A percentile compares a stretch with the other conserved stretches of the same genome.
These are phyloP conservation scores for Neltuma alba DNA, from an alignment of 306 rosid species.

Conservation along the genomic window DNA sequence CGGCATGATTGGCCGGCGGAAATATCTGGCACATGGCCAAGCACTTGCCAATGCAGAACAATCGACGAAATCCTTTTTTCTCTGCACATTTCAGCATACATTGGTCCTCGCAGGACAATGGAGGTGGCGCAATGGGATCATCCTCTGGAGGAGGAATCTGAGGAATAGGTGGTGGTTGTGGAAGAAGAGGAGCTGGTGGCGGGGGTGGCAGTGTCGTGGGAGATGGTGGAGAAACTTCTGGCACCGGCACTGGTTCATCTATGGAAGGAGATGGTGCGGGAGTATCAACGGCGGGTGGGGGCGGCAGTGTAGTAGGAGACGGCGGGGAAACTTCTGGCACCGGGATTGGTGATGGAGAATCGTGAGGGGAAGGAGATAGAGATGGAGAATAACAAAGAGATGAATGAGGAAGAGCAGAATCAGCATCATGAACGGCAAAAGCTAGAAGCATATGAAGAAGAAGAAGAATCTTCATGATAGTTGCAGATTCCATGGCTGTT, in stretches of 20 bases:
- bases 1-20: not conserved
- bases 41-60: conserved; percentile 23
- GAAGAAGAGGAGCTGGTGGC: not conserved
- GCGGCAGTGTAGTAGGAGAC: not conserved
- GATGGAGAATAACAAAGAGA: not conserved
- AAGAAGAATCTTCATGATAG: not conserved
- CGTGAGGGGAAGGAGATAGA: not conserved
- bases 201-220: too few relatives aligned
- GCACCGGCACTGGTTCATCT: not conserved
- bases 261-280: not conserved
- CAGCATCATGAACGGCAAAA: conserved; percentile 12
- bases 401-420: not conserved
- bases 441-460: conserved; percentile 5
- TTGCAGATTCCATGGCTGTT: not conserved
- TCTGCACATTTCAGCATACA: conserved; percentile 1
- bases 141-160: not conserved
- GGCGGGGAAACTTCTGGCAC: too few relatives aligned
- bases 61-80: not conserved
- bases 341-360: not conserved
- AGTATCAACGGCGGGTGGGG: not conserved
- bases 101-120: not conserved
- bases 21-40: not conserved
- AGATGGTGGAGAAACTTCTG: not conserved
- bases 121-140: not conserved
- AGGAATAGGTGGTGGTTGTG: not conserved